Conservation (phyloP, 1,284 basidiomycete genomes). For the Sporisorium scitamineum region DNA sequence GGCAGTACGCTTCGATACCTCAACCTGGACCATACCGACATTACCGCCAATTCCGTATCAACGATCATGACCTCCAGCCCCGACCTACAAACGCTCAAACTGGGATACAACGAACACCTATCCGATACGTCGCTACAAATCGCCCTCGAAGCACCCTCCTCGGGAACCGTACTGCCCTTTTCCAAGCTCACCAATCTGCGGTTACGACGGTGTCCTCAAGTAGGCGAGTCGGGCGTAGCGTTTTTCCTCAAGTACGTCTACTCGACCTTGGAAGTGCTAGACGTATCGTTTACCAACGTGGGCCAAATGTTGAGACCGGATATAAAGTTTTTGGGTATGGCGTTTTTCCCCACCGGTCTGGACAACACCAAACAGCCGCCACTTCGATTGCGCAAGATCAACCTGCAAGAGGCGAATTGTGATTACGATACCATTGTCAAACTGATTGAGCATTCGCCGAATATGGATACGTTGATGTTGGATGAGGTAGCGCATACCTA, state of each 20-base stretch:
- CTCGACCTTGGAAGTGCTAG: slow-evolving; percentile 25
- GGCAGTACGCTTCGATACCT: slow-evolving; percentile 34
- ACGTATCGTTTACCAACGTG: slow-evolving; percentile 27
- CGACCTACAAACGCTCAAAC: slow-evolving; percentile 29
- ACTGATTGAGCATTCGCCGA: slow-evolving; percentile 8
- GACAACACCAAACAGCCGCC: too few relatives aligned
- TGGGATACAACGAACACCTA: slow-evolving; percentile 39
- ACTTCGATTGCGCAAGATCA: slow-evolving; percentile 21
- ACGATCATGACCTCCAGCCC: slow-evolving; percentile 17
- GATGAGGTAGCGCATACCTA: slow-evolving; percentile 13
- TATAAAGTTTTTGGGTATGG: slow-evolving; percentile 15
- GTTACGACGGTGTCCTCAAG: slow-evolving; percentile 24
- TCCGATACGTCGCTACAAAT: slow-evolving; percentile 22
- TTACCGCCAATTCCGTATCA: slow-evolving; percentile 26
- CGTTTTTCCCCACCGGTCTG: slow-evolving; percentile 11
- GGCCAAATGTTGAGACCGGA: slow-evolving; percentile 26
- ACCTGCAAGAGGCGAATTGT: slow-evolving; percentile 30
- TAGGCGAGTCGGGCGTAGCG: slow-evolving; percentile 25
- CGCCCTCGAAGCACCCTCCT: slow-evolving; percentile 21
- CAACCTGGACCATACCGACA: slow-evolving; percentile 47
- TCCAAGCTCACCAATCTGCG: slow-evolving; percentile 29
- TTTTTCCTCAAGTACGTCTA: slow-evolving; percentile 28
- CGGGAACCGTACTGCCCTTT: slow-evolving; percentile 16
- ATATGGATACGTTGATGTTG: slow-evolving; percentile 21
- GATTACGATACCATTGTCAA: slow-evolving; percentile 15